Evolutionary conservation across 2,329 filamentous ascomycete species (phyloP).

Genomic region (Pseudogymnoascus sp.): DNA sequence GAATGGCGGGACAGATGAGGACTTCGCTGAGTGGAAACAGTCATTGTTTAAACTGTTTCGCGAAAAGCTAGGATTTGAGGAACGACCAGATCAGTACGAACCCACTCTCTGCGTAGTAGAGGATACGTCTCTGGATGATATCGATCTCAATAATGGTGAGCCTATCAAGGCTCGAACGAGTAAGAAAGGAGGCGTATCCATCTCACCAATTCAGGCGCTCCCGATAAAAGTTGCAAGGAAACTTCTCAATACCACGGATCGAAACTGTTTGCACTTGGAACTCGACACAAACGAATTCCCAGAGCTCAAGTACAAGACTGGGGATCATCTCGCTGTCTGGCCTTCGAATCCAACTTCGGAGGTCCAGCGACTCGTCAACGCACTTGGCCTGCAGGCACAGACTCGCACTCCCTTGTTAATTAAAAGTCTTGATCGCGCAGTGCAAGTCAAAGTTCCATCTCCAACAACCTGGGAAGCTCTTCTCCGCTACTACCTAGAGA

Average conservation of each 20-base stretch:
- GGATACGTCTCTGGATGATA: constrained; percentile 14
- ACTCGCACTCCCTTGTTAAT: constrained; percentile 14
- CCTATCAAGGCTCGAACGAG: constrained; percentile 9
- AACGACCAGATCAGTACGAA: constrained; percentile 13
- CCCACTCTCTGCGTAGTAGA: constrained; percentile 14
- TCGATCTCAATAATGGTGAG: constrained; percentile 18
- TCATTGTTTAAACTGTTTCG: constrained; percentile 13
- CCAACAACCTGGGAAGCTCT: constrained; percentile 28
- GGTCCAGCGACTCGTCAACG: constrained; percentile 13
- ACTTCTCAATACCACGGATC: constrained; percentile 15
- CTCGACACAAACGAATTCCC: constrained; percentile 16
- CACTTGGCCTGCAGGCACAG: constrained; percentile 12
- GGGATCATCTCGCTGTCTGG: constrained; percentile 23
- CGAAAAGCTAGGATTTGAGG: constrained; percentile 9
- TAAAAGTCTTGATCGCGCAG: constrained; percentile 9
- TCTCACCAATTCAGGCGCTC: constrained; percentile 14
- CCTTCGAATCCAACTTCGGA: constrained; percentile 19
- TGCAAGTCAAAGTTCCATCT: constrained; percentile 15
- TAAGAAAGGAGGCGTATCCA: background rate
- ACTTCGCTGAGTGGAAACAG: constrained; percentile 21
- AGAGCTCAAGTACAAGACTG: constrained; percentile 22
- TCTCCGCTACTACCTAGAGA: constrained; percentile 41
- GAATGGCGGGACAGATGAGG: constrained; percentile 18
- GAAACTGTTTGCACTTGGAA: constrained; percentile 21
- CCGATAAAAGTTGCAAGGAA: constrained; percentile 10